Evolutionary conservation across 305 asterid genomes (phyloP).

Genomic region (Fraxinus paxiana): DNA sequence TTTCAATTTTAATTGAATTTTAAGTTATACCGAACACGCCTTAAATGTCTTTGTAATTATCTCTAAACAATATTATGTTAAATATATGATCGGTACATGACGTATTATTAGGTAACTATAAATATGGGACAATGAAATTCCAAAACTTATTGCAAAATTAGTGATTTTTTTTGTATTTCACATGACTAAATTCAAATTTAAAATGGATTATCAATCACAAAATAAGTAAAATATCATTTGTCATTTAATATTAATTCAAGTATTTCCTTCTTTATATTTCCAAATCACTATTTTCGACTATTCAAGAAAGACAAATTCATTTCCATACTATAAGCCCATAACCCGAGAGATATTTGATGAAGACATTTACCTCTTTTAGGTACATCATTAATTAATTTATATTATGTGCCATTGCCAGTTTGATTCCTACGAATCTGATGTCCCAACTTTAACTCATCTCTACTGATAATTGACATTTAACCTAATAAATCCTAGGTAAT

Average conservation of each 20-base stretch:
- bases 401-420: not conserved
- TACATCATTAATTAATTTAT: too few species aligned
- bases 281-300: not conserved
- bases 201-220: not conserved
- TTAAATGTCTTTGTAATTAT: not conserved
- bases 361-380: not conserved
- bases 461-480: slow-evolving; percentile 29
- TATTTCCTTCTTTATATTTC: not conserved
- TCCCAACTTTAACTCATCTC: slow-evolving; percentile 20
- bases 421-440: not conserved
- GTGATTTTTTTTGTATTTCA: not conserved
- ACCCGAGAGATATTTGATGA: not conserved
- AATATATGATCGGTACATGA: not conserved
- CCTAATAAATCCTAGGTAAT: slow-evolving; percentile 28
- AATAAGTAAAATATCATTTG: not conserved
- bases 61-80: not conserved
- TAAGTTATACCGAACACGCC: too few species aligned
- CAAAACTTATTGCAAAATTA: not conserved
- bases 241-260: not conserved
- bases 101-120: not conserved
- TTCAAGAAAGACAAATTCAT: not conserved
- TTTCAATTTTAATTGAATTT: too few species aligned
- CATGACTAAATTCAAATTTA: not conserved
- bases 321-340: not conserved
- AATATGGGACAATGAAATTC: not conserved